Evolutionary conservation across 2,329 filamentous ascomycete species (phyloP).

Genomic region (Fusarium nygamai): DNA sequence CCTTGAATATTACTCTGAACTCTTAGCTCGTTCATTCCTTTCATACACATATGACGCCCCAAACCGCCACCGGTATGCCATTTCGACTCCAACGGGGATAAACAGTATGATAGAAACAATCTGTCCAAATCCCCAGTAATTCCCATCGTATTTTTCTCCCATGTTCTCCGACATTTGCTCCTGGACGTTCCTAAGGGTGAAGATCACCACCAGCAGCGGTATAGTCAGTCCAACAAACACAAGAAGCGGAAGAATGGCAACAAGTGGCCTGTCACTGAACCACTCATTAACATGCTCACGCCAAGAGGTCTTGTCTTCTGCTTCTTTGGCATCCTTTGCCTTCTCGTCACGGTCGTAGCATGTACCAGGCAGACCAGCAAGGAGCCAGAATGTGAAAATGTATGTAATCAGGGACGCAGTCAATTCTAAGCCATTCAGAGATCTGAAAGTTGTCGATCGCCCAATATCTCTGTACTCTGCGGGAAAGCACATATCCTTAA

Average conservation of each 20-base stretch:
- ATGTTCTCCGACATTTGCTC: background rate
- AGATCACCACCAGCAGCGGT: slow-evolving; percentile 18
- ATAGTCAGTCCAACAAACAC: background rate
- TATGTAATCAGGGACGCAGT: slow-evolving; percentile 14
- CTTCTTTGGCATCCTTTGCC: background rate
- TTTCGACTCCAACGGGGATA: slow-evolving; percentile 31
- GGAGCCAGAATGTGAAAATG: slow-evolving; percentile 20
- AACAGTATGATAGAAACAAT: slow-evolving; percentile 41
- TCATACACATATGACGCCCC: background rate
- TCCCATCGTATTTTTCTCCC: slow-evolving; percentile 1
- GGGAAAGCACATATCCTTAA: slow-evolving; percentile 25
- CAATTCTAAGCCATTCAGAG: slow-evolving; percentile 7
- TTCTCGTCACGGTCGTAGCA: background rate
- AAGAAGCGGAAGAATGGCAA: slow-evolving; percentile 8
- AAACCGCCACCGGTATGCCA: slow-evolving; percentile 30
- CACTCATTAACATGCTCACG: background rate
- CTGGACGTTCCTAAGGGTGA: slow-evolving; percentile 19
- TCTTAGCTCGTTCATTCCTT: background rate
- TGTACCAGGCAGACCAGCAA: slow-evolving; percentile 9
- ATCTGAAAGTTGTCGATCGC: background rate
- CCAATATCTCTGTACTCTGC: background rate
- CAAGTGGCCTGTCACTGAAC: background rate
- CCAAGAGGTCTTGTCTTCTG: background rate
- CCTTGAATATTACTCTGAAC: background rate
- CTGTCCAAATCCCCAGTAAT: slow-evolving; percentile 36